Conservation (phyloP, 768 basidiomycete species). For the Hebeloma cylindrosporum region DNA sequence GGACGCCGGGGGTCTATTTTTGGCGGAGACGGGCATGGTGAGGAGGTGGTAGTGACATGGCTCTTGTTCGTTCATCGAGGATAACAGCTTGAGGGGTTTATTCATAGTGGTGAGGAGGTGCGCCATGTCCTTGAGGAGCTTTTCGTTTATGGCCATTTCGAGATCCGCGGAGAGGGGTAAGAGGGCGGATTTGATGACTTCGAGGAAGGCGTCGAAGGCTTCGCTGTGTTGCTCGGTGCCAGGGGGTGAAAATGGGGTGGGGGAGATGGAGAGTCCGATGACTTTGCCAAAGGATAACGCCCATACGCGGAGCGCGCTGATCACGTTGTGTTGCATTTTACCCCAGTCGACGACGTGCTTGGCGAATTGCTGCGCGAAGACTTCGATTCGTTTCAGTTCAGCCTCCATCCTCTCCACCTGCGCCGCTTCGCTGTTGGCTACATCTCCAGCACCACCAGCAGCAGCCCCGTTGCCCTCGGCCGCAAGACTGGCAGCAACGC, state of each 20-base stretch:
- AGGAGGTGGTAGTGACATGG: constrained; percentile 72
- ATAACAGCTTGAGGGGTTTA: constrained; percentile 63
- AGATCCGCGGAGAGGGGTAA: constrained; percentile 52
- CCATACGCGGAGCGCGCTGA: constrained; percentile 58
- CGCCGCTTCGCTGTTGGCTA: constrained; percentile 38
- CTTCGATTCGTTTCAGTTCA: constrained; percentile 56
- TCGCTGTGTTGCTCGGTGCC: constrained; percentile 48
- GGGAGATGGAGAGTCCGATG: constrained; percentile 61
- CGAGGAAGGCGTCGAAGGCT: constrained; percentile 71
- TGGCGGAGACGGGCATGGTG: constrained; percentile 58
- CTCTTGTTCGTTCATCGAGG: constrained; percentile 71
- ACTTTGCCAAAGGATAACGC: constrained; percentile 64
- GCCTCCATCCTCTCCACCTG: constrained; percentile 55
- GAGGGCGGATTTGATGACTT: constrained; percentile 54
- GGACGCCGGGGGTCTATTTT: constrained; percentile 64
- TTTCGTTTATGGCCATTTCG: constrained; percentile 51
- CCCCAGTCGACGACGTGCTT: constrained; percentile 66
- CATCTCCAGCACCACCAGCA: constrained; percentile 7
- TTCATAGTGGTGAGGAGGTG: constrained; percentile 58
- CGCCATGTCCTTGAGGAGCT: constrained; percentile 57
- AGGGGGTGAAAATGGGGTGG: too few species aligned
- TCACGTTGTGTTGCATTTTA: constrained; percentile 46
- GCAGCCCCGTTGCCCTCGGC: constrained; percentile 8
- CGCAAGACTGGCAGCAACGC: constrained; percentile 19
- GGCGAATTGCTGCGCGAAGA: constrained; percentile 61